Base-by-base conservation (phyloP, 1,139 yeast species). In the Suhomyces choctaworum region DNA sequence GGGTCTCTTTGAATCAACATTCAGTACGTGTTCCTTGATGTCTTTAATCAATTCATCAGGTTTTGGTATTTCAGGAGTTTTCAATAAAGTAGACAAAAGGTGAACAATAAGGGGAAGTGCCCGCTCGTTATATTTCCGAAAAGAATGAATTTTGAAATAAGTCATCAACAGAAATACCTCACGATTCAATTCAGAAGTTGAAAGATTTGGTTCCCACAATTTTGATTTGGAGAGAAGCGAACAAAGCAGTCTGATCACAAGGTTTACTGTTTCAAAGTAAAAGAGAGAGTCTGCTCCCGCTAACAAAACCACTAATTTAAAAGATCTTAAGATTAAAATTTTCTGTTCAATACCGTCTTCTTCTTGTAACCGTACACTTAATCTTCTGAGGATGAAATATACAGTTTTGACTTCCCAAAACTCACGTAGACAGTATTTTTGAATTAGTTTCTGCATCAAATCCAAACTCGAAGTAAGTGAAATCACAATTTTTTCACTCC, bases 361-460 rank as follows among this genome's bases (percentile, higher is more conserved):
- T 0, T 42, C 25, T 0, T 55, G 48, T 3, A 73, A 37, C 7
- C 48, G 40, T 2, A 58, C 34, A 1, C 70, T 45, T 2, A 71
- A 26, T 13, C 66, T 56, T 13, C 72, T 56, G 1, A 62, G 27
- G 4, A 76, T 31, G 46, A 76, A 76, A 39, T 66, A 67, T 3
- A 66, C 47, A 5, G 48, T 48, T 7, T 53, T 45, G 1, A 56
- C 39, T 3, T 50, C 37, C 83, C 82, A 78, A 37, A 67, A 66
- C 0, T 26, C 32, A 5, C 30, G 34, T 1, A 34, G 23, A 2
- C 30, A 27, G 36, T 47, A 57, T 33, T 60, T 63, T 7, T 45
- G 40, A 1, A 58, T 41, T 6, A 57, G 27, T 12, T 38, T 43
- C 2, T 32, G 41, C 7, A 54, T 38, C 17, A 57, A 54, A 10